A percentile compares a stretch with the other conserved stretches of the same genome.
Evolutionary conservation across 148 eudicot species (phyloP).

Genomic region (Salicornia ramosissima): DNA sequence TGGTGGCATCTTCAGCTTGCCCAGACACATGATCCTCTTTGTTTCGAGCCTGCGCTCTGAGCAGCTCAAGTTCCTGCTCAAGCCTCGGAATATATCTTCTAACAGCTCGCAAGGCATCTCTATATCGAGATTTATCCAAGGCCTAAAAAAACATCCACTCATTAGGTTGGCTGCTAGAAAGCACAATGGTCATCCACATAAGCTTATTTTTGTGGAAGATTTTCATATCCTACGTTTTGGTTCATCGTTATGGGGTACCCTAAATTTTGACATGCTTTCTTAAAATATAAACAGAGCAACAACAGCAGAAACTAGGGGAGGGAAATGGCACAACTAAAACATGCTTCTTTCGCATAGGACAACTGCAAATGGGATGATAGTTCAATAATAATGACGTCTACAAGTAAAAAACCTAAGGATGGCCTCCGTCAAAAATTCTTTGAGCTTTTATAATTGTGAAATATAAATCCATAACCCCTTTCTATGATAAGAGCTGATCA

Average conservation of each 20-base stretch:
- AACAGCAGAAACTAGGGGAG: neutral
- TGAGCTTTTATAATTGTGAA: neutral
- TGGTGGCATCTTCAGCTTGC: constrained; percentile 24
- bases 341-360: neutral
- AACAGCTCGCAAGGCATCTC: constrained; percentile 75
- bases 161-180: neutral
- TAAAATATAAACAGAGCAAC: too few relatives aligned
- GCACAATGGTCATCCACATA: neutral
- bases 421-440: neutral
- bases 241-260: neutral
- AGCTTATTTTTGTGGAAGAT: neutral
- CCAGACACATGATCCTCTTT: constrained; percentile 32
- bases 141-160: constrained; percentile 43
- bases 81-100: constrained; percentile 75
- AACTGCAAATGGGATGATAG: neutral
- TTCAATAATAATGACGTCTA: too few relatives aligned
- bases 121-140: constrained; percentile 77
- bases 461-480: neutral
- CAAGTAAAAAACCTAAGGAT: neutral
- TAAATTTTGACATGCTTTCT: neutral
- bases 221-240: neutral
- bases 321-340: neutral
- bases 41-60: constrained; percentile 46
- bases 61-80: constrained; percentile 75
- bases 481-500: constrained; percentile 1